Evolutionary conservation across 805 yeast genomes (phyloP), one percentile per base, ranked within the genome.

Genomic region (Lachancea lanzarotensis): DNA sequence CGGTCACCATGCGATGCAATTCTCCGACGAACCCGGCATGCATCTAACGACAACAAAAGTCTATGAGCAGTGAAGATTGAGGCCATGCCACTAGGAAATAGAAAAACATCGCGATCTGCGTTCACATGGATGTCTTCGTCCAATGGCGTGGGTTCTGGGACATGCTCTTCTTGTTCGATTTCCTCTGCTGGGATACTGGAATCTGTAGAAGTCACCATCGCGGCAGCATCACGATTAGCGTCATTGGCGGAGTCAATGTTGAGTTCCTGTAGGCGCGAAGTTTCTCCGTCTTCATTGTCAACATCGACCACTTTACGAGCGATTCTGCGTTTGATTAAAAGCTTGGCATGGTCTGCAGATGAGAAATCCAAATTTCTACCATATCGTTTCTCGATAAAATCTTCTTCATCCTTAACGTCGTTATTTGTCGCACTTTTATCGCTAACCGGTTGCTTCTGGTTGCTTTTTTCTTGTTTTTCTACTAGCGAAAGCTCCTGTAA

Each of bases 11-110:
- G 48, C 62, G 53, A 16, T 57, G 45, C 4, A 3, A 27, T 26
- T 26, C 45, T 40, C 27, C 63, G 51, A 22, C 45, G 45, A 43
- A 63, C 59, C 63, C 72, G 42, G 49, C 67, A 60, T 50, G 57
- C 42, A 43, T 65, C 69, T 10, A 56, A 45, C 29, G 68, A 54
- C 43, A 79, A 59, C 16, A 78, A 52, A 8, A 79, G 71, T 47
- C 78, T 74, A 60, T 91, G 95, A 1, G 96, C 85, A 45, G 79
- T 74, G 71, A 83, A 93, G 33, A 93, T 84, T 0, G 95, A 73
- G 2, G 96, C 83, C 97, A 93, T 93, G 15, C 98, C 98, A 3
- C 90, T 73, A 12, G 96, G 93, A 56, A 75, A 89, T 40, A 95
- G 70, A 59, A 76, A 89, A 1, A 93, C 95, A 57, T 90, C 95